A percentile compares a stretch with the other conserved stretches of the same genome.
Evolutionary conservation across 176 grass and related monocot species (phyloP).

Genomic region (Rhynchospora pubera): DNA sequence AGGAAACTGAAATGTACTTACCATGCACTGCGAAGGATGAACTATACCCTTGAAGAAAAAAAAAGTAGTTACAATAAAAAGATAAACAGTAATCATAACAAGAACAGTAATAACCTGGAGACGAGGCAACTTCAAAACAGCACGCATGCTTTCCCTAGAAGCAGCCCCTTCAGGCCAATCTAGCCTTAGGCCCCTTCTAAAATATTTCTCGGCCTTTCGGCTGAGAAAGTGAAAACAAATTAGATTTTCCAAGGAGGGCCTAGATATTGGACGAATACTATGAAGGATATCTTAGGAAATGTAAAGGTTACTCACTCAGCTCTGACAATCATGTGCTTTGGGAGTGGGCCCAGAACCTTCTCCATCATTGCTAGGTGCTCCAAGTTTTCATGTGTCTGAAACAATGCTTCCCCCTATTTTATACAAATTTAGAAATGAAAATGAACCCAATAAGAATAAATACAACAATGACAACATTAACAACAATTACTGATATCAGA

Average conservation of each 20-base stretch:
- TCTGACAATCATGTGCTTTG: conserved; percentile 68
- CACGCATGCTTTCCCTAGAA: conserved; percentile 83
- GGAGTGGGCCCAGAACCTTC: conserved; percentile 70
- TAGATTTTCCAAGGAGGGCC: conserved; percentile 1
- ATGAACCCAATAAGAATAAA: not conserved
- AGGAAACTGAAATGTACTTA: not conserved
- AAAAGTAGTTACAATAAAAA: not conserved
- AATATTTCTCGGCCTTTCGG: conserved; percentile 88
- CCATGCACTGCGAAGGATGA: not conserved
- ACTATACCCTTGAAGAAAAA: not conserved
- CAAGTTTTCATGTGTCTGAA: conserved; percentile 97
- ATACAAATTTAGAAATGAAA: conserved; percentile 20
- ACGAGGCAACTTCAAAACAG: conserved; percentile 89
- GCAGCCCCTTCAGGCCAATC: conserved; percentile 91
- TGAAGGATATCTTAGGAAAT: conserved; percentile 22
- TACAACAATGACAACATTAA: not conserved
- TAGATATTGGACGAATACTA: conserved; percentile 1
- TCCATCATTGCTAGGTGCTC: conserved; percentile 99
- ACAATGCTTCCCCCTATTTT: conserved; percentile 72
- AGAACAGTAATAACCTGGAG: conserved; percentile 53
- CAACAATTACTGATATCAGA: not conserved
- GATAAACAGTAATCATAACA: not conserved
- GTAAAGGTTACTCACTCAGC: conserved; percentile 49
- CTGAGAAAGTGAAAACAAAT: conserved; percentile 34
- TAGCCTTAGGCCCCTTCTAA: conserved; percentile 60